A percentile compares a stretch with the other conserved stretches of the same genome.
These are phyloP conservation scores for Dinochytrium kinnereticum DNA, from an alignment of 371 early-diverging fungal genomes.

Conservation along the genomic window DNA sequence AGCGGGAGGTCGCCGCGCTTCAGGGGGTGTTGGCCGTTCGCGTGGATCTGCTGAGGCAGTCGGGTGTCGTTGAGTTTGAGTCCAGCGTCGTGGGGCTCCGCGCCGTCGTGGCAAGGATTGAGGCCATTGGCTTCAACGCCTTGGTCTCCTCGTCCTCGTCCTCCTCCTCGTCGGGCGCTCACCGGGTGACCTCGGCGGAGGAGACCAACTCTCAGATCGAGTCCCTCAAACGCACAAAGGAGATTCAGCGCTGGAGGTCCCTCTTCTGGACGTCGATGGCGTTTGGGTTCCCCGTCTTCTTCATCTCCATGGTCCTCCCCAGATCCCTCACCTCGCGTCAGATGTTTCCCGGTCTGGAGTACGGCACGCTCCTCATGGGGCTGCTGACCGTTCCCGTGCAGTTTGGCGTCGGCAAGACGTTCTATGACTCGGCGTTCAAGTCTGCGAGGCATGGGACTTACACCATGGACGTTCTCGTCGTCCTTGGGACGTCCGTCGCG, in stretches of 20 bases:
- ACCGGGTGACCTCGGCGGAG: background rate
- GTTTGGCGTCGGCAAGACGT: slow-evolving; percentile 83
- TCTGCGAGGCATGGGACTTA: slow-evolving; percentile 79
- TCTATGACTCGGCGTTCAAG: slow-evolving; percentile 79
- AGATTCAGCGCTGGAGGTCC: slow-evolving; percentile 81
- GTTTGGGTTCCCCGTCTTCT: slow-evolving; percentile 84
- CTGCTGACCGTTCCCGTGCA: slow-evolving; percentile 87
- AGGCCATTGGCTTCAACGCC: slow-evolving; percentile 86
- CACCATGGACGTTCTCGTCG: slow-evolving; percentile 96
- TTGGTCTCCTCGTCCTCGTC: slow-evolving; percentile 62
- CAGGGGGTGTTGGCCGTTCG: slow-evolving; percentile 70
- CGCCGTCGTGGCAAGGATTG: slow-evolving; percentile 78
- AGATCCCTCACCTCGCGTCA: slow-evolving; percentile 44
- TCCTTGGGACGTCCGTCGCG: slow-evolving; percentile 84
- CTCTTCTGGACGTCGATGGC: slow-evolving; percentile 65
- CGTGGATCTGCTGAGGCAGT: slow-evolving; percentile 81
- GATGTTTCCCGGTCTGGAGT: slow-evolving; percentile 62
- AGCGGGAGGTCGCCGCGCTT: slow-evolving; percentile 66
- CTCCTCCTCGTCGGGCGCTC: background rate
- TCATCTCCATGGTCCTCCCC: slow-evolving; percentile 85
- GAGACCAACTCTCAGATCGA: slow-evolving; percentile 81
- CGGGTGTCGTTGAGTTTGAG: slow-evolving; percentile 73
- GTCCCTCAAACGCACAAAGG: slow-evolving; percentile 82
- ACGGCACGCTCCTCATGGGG: slow-evolving; percentile 69
- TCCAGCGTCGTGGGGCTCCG: slow-evolving; percentile 70